phyloP scores from a whole-genome alignment of 495 filamentous ascomycete species.

The Hypoxylon cercidicola region DNA sequence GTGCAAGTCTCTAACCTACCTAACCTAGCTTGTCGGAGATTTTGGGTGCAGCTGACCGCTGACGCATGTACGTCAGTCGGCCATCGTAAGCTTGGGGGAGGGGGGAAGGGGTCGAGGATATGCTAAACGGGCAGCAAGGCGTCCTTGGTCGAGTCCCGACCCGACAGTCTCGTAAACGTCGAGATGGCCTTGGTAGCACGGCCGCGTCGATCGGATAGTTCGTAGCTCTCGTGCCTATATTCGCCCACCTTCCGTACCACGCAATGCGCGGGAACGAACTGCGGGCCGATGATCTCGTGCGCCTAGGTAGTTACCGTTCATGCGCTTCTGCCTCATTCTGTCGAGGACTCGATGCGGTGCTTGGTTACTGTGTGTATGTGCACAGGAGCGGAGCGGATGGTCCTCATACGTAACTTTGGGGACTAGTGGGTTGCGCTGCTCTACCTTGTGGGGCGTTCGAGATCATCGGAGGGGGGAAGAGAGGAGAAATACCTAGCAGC shows the following conservation, averaged over 20 bases:
- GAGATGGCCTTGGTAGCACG: background rate
- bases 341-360: constrained; percentile 36
- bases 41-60: background rate
- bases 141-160: background rate
- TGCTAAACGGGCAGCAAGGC: too few species aligned
- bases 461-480: background rate
- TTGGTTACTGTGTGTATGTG: constrained; percentile 7
- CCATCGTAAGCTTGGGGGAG: too few species aligned
- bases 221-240: background rate
- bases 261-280: background rate
- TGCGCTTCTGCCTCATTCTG: constrained; percentile 5
- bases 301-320: background rate
- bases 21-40: background rate
- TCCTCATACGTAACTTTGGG: constrained; percentile 10
- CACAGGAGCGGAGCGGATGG: background rate
- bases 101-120: too few species aligned
- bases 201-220: background rate
- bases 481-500: background rate
- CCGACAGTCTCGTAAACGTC: background rate
- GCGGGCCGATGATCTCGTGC: constrained; percentile 16
- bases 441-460: constrained; percentile 26
- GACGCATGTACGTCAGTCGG: too few species aligned
- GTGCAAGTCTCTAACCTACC: too few species aligned
- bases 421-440: constrained; percentile 6
- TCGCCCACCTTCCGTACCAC: background rate